Conservation (phyloP, 306 rosid genomes). For the Ammopiptanthus mongolicus region DNA sequence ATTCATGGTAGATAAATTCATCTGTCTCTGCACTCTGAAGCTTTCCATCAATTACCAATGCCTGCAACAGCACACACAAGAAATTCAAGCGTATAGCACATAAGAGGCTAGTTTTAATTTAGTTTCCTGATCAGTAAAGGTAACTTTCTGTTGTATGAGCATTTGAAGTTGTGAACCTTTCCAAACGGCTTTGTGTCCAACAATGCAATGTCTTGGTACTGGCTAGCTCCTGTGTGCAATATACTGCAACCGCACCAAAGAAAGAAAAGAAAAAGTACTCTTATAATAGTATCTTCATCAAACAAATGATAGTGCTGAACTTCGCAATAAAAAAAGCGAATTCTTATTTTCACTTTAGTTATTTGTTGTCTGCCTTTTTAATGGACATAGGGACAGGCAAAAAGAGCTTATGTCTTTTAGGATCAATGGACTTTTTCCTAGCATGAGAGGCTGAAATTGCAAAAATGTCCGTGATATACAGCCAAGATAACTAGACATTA, state of each 20-base stretch:
- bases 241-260: slow-evolving; percentile 48
- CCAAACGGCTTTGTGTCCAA: slow-evolving; percentile 98
- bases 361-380: slow-evolving; percentile 53
- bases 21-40: slow-evolving; percentile 98
- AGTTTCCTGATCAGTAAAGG: neutral
- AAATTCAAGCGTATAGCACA: no score
- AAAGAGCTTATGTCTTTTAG: slow-evolving; percentile 37
- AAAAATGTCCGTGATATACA: slow-evolving; percentile 11
- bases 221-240: slow-evolving; percentile 89
- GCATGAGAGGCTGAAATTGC: slow-evolving; percentile 15
- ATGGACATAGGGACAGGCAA: slow-evolving; percentile 35
- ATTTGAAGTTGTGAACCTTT: slow-evolving; percentile 59
- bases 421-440: slow-evolving; percentile 19
- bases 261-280: neutral
- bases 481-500: slow-evolving; percentile 13
- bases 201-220: slow-evolving; percentile 88
- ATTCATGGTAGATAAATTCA: slow-evolving; percentile 94
- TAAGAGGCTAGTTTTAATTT: neutral
- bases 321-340: neutral
- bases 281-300: neutral
- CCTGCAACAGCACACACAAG: slow-evolving; percentile 36
- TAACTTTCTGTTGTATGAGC: neutral
- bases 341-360: slow-evolving; percentile 6
- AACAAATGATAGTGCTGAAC: slow-evolving; percentile 16
- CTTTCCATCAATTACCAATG: slow-evolving; percentile 92